Percentiles rank a stretch among this genome's conserved stretches.
Conservation (phyloP, 108 stramenopile genomes). For the Conticribra weissflogii region DNA sequence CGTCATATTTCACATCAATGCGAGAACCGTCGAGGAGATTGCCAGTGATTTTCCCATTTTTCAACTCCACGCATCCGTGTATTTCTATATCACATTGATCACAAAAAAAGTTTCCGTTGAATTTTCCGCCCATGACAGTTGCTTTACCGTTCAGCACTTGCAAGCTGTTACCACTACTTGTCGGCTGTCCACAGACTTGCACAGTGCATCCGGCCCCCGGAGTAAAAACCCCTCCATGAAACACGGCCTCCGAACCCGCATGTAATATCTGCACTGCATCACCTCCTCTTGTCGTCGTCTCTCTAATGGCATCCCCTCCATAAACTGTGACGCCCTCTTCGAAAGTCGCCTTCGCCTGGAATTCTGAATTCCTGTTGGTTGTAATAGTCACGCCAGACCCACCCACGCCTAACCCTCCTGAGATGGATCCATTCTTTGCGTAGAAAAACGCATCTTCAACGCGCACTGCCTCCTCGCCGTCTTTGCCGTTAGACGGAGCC, state of each 20-base stretch:
- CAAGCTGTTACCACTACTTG: constrained; percentile 15
- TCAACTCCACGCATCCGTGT: constrained; percentile 33
- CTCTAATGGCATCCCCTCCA: constrained; percentile 27
- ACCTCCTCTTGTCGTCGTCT: constrained; percentile 25
- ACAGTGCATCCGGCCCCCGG: constrained; percentile 21
- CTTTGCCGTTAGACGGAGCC: constrained; percentile 10
- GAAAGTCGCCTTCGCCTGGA: constrained; percentile 10
- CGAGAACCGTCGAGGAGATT: constrained; percentile 24
- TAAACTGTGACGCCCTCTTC: constrained; percentile 20
- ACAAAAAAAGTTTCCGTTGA: constrained; percentile 23
- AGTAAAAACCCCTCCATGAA: constrained; percentile 21
- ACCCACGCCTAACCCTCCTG: constrained; percentile 14
- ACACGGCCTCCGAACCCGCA: constrained; percentile 13
- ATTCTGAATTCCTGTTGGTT: constrained; percentile 6
- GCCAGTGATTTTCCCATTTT: constrained; percentile 22
- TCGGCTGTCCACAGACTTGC: constrained; percentile 23
- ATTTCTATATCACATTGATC: constrained; percentile 16
- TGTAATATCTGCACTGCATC: constrained; percentile 31
- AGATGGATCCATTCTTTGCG: constrained; percentile 5
- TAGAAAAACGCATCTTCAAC: constrained; percentile 23
- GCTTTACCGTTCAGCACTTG: constrained; percentile 27
- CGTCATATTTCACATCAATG: constrained; percentile 26
- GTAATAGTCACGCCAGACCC: constrained; percentile 23
- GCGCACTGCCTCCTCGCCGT: constrained; percentile 20
- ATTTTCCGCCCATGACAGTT: constrained; percentile 21